Base-by-base conservation (phyloP, 371 early-diverging fungal species). In the Coemansia sp. region DNA sequence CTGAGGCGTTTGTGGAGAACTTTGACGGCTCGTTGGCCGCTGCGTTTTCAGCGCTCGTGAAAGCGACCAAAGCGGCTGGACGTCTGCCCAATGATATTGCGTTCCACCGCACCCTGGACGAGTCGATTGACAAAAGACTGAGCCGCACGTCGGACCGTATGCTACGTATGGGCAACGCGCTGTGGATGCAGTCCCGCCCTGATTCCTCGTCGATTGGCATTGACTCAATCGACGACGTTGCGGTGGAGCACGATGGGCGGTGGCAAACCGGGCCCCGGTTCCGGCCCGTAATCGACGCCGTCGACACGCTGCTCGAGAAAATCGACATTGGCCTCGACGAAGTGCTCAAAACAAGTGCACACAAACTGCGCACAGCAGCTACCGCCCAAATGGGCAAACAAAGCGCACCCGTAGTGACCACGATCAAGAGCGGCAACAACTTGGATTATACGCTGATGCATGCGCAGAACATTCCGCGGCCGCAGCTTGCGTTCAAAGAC, bases 401-500 rank as follows among this genome's bases (percentile, higher is more conserved):
- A 71, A 75, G 81, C 55, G 81, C 85, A 1, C 85, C 90, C 14
- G 82, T 84, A 53, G 80, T 91, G 6, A 86, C 88, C 1, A 77
- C 84, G 37, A 83, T 88, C 56, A 53, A 69, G 62, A 20, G 26
- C 14, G 47, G 37, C 23, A 30, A 25, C 42, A 59, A 42, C 0
- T 20, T 55, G 28, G 37, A 50, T 1, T 30, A 62, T 42, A 39
- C 39, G 5, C 37, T 69, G 48, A 82, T 93, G 42, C 91, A 93
- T 57, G 92, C 93, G 0, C 84, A 85, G 42, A 88, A 91, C 66
- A 87, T 94, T 48, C 80, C 86, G 25, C 84, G 94, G 25, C 97
- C 98, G 53, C 98, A 98, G 81, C 73, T 93, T 44, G 82, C 82
- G 26, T 98, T 98, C 72, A 85, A 87, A 44, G 97, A 95, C 71